These are phyloP conservation scores for Erythrobasidium hasegawianum DNA, from an alignment of 1,284 basidiomycete species.

Conservation along the genomic window DNA sequence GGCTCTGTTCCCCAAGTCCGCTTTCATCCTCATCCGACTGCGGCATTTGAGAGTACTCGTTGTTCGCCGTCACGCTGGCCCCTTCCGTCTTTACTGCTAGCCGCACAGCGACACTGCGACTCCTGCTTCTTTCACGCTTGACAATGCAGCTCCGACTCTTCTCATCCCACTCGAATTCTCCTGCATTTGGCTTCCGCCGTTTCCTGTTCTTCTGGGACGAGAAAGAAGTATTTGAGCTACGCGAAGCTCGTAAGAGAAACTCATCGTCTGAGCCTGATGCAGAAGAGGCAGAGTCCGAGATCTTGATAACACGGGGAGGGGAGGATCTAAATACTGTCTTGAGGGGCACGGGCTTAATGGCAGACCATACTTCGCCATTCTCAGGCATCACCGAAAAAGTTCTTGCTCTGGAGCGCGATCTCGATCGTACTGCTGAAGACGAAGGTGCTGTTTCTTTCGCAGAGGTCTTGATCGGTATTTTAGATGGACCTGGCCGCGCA, in stretches of 20 bases:
- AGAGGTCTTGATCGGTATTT: no score
- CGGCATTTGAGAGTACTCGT: background rate
- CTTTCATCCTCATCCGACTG: background rate
- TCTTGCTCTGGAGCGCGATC: background rate
- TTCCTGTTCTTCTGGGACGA: background rate
- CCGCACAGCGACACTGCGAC: constrained; percentile 15
- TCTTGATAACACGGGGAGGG: constrained; percentile 9
- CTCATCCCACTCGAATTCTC: constrained; percentile 32
- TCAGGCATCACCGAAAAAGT: constrained; percentile 6
- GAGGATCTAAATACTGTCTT: constrained; percentile 26
- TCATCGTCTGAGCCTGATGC: constrained; percentile 21
- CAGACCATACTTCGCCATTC: background rate
- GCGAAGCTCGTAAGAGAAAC: constrained; percentile 1
- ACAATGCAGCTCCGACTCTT: constrained; percentile 15
- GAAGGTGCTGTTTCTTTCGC: no score
- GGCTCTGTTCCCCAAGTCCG: background rate
- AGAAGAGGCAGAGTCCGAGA: constrained; percentile 13
- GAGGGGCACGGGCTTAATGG: constrained; percentile 23
- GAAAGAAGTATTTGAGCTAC: background rate
- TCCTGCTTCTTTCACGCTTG: constrained; percentile 29
- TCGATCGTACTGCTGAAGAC: no score
- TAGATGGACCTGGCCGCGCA: no score
- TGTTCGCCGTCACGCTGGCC: background rate
- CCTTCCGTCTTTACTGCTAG: background rate
- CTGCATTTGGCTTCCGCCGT: constrained; percentile 19